A percentile compares a stretch with the other conserved stretches of the same genome.
Evolutionary conservation across 495 filamentous ascomycete genomes (phyloP).

Genomic region (Podospora conica): DNA sequence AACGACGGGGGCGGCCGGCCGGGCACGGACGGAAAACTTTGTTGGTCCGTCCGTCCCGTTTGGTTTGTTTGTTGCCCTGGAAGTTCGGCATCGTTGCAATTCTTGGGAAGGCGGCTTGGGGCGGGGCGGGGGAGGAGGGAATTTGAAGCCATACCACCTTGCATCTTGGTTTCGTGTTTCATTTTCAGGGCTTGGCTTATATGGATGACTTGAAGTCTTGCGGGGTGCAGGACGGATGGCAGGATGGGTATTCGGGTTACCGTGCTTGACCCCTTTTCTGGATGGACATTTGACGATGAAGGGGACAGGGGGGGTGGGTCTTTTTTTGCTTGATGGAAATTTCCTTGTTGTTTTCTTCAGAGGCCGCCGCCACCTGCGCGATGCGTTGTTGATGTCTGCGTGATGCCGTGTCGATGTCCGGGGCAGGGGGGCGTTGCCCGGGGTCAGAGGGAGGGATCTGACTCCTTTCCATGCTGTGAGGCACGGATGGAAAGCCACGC

Average conservation of each 20-base stretch:
- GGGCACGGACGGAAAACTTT: background rate
- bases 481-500: background rate
- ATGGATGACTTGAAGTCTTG: background rate
- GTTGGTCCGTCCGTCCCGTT: too few relatives aligned
- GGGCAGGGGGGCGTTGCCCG: background rate
- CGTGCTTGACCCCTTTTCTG: background rate
- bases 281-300: background rate
- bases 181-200: background rate
- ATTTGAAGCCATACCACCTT: background rate
- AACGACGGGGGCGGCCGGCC: too few relatives aligned
- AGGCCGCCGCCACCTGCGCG: too few relatives aligned
- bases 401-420: background rate
- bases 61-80: background rate
- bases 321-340: background rate
- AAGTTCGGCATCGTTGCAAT: slow-evolving; percentile 3
- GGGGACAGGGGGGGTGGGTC: background rate
- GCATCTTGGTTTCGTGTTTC: background rate
- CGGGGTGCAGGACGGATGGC: background rate
- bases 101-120: background rate
- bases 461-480: background rate
- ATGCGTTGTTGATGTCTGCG: background rate
- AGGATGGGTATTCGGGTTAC: background rate
- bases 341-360: background rate
- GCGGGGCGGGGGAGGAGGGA: too few relatives aligned
- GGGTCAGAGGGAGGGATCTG: background rate